Evolutionary conservation across 176 grass and related monocot species (phyloP), one percentile per base, ranked within the genome.

Genomic region (Rhynchospora pubera): DNA sequence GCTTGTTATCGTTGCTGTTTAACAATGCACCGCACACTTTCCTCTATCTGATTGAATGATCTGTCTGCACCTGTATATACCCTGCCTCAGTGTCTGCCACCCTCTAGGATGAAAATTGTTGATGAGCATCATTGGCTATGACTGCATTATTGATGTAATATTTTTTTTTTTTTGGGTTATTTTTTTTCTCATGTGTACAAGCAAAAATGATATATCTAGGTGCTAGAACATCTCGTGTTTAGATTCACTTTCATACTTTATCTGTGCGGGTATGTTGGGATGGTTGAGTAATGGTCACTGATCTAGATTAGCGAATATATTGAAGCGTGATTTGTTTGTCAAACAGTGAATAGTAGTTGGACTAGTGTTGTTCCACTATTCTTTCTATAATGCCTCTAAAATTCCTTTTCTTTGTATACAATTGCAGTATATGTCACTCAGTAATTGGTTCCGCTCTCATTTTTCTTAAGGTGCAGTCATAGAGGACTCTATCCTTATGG

Each of bases 91-190:
- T 93, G 91, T 71, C 90, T 99, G 62, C 93, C 97, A 69, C 93
- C 93, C 64, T 99, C 97, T 55, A 99, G 95, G 84, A 93, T 99
- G 83, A 93, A 95, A 68, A 88, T 90, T 26, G 97, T 91, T 46
- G 91, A 93, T 82, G 84, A 99, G 97, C 83, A 93, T 95, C 79
- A 99, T 99, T 50, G 97, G 97, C 1, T 93, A 99, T 84, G 97
- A 93, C 57, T 99, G 93, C 77, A 91, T 99, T 24, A 99, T 99
- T 14, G 93, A 90, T 85, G 97, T 99, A 91, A 89, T 84, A 85
- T 87, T 55, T 48, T 62, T 7, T 85, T 87, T 34, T 34, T 34
- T 34, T 34, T 34, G 1, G 1, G 1, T 34, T 34, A 1, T 34
- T 34, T 34, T 34, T 34, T 34, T 34, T 34, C 3, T 34, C 32